A percentile compares a stretch with the other conserved stretches of the same genome.
Conservation (phyloP, 2,329 filamentous ascomycete genomes). For the Thelonectria olida region DNA sequence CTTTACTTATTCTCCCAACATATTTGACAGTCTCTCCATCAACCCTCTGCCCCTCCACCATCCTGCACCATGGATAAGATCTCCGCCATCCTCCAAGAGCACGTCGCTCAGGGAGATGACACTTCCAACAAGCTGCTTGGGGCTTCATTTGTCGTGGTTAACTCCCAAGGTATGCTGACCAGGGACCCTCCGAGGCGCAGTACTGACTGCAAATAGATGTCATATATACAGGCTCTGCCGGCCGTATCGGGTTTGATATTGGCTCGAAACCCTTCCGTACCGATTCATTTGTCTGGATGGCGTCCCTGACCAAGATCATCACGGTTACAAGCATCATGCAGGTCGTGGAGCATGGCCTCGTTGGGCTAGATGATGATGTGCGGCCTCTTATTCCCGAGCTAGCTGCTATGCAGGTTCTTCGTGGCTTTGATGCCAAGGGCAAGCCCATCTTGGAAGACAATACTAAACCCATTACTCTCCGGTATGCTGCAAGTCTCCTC, state of each 20-base stretch:
- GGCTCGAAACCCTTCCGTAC: conserved; percentile 43
- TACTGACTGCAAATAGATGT: conserved; percentile 34
- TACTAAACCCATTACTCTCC: conserved; percentile 49
- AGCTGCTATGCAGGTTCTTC: conserved; percentile 45
- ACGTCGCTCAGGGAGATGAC: conserved; percentile 42
- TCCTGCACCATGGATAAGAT: conserved; percentile 38
- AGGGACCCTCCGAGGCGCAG: not conserved
- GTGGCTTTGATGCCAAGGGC: conserved; percentile 47
- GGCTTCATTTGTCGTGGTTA: conserved; percentile 47
- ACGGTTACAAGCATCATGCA: conserved; percentile 51
- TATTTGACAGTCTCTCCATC: no score
- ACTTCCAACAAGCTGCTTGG: conserved; percentile 47
- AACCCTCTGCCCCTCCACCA: not conserved
- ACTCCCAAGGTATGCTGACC: conserved; percentile 40
- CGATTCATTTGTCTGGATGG: conserved; percentile 48
- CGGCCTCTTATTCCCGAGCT: conserved; percentile 47
- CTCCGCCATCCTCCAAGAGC: conserved; percentile 41
- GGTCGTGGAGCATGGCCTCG: conserved; percentile 47
- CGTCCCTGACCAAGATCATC: conserved; percentile 56
- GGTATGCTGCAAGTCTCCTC: conserved; percentile 31
- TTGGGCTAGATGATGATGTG: conserved; percentile 50
- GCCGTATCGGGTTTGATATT: conserved; percentile 44
- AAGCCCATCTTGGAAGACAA: conserved; percentile 51
- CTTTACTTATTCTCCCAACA: not conserved
- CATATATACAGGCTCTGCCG: conserved; percentile 49